A percentile compares a stretch with the other conserved stretches of the same genome.
Conservation (phyloP, 2,329 filamentous ascomycete genomes). For the Phaeosphaeria sp. region DNA sequence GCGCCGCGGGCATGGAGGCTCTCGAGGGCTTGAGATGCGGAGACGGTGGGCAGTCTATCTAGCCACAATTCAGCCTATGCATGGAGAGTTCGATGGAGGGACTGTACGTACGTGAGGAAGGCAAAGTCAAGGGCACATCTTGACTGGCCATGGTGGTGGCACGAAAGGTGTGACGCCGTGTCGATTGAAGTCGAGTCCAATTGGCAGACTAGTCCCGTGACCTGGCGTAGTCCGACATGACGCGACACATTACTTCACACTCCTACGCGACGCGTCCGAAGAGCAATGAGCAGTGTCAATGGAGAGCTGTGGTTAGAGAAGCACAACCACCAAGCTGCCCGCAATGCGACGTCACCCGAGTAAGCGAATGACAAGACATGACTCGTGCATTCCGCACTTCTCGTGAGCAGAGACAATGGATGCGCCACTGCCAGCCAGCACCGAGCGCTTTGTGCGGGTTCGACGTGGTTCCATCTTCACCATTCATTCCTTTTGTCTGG, state of each 20-base stretch:
- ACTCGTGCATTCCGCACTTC: conserved; percentile 26
- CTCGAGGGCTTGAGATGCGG: conserved; percentile 74
- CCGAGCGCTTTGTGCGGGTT: neutral
- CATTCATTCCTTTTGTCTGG: neutral
- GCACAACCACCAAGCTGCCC: conserved; percentile 10
- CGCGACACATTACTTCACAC: conserved; percentile 22
- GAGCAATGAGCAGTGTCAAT: conserved; percentile 1
- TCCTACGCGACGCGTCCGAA: conserved; percentile 8
- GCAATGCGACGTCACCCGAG: conserved; percentile 29
- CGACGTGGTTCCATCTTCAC: neutral
- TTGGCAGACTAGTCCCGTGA: conserved; percentile 27
- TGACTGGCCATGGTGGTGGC: conserved; percentile 37
- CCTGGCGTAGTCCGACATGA: conserved; percentile 17
- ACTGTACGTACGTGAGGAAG: conserved; percentile 48
- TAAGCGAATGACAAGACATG: conserved; percentile 25
- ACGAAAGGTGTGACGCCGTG: neutral
- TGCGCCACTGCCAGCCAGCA: neutral
- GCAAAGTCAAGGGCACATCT: conserved; percentile 32
- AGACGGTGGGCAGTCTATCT: conserved; percentile 81
- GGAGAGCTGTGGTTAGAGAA: neutral
- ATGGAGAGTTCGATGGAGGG: neutral
- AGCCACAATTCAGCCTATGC: conserved; percentile 20
- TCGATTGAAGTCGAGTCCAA: neutral
- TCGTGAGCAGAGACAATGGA: neutral
- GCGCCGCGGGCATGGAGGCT: conserved; percentile 61